Conservation (phyloP, 768 basidiomycete species). For the Strobilomyces confusus region DNA sequence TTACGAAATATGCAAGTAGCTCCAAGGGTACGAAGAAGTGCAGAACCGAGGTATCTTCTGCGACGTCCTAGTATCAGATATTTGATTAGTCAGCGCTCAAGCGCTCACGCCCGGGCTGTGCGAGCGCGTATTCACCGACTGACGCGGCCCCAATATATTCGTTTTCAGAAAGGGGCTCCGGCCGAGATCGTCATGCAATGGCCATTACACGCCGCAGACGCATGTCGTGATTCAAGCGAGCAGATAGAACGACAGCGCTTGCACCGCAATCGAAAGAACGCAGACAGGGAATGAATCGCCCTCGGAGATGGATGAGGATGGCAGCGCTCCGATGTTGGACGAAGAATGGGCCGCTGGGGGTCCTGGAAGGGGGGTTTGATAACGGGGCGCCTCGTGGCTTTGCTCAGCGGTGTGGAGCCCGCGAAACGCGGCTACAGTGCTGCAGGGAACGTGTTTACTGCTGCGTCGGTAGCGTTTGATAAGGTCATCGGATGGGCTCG, state of each 20-base stretch:
- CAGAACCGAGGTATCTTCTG: not conserved
- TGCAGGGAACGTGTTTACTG: not conserved
- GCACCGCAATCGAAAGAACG: not conserved
- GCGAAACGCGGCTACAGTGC: not conserved
- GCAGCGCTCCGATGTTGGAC: not conserved
- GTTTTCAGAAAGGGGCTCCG: not conserved
- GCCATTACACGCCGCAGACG: not conserved
- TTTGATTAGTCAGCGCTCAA: not conserved
- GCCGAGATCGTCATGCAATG: not conserved
- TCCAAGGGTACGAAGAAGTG: not conserved
- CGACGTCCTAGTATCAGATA: not conserved
- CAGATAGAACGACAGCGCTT: not conserved
- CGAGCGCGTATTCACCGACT: constrained; percentile 1
- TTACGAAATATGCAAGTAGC: too few species aligned
- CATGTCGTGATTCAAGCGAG: not conserved
- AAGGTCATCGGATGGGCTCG: constrained; percentile 20
- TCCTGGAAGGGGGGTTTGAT: constrained; percentile 4
- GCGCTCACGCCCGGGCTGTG: too few species aligned
- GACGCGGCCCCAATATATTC: not conserved
- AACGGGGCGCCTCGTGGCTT: constrained; percentile 15
- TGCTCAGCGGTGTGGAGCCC: constrained; percentile 6
- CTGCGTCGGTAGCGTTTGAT: not conserved
- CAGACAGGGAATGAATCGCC: not conserved
- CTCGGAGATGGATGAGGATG: not conserved
- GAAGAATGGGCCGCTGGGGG: not conserved